Conservation (phyloP, 352 stramenopile genomes). For the Albugo candida region DNA sequence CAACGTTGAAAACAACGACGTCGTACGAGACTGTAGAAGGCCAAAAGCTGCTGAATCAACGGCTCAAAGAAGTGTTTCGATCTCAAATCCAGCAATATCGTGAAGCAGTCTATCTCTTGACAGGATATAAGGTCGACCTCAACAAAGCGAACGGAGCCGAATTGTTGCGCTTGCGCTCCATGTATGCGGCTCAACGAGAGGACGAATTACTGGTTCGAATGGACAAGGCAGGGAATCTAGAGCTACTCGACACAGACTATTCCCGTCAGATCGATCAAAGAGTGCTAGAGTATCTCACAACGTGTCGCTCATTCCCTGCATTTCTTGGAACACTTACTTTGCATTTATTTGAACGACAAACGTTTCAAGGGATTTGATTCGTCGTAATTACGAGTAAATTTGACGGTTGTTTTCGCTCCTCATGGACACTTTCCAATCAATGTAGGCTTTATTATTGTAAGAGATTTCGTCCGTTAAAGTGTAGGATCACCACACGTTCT, state of each 20-base stretch:
- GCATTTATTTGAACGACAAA: conserved; percentile 81
- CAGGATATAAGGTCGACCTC: conserved; percentile 75
- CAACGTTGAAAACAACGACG: conserved; percentile 9
- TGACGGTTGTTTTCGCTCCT: too few relatives aligned
- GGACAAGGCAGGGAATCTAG: conserved; percentile 42
- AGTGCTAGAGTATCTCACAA: conserved; percentile 45
- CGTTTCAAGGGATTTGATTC: conserved; percentile 52
- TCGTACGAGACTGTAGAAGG: conserved; percentile 71
- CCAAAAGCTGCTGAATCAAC: conserved; percentile 73
- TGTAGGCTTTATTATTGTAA: too few relatives aligned
- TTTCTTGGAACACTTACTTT: conserved; percentile 79
- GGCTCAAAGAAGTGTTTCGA: conserved; percentile 73
- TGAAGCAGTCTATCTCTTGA: conserved; percentile 77
- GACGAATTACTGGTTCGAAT: conserved; percentile 75
- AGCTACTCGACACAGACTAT: conserved; percentile 74
- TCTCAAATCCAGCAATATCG: conserved; percentile 80
- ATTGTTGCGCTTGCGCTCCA: conserved; percentile 48
- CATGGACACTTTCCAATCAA: too few relatives aligned
- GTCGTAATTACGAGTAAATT: too few relatives aligned
- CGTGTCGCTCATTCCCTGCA: conserved; percentile 73
- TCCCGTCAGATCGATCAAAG: conserved; percentile 35
- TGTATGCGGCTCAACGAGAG: conserved; percentile 70
- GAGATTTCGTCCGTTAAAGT: too few relatives aligned
- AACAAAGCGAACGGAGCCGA: conserved; percentile 53
- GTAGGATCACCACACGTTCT: too few relatives aligned